A percentile compares a stretch with the other conserved stretches of the same genome.
Evolutionary conservation across 805 yeast genomes (phyloP).

Genomic region (Nadsonia fulvescens): DNA sequence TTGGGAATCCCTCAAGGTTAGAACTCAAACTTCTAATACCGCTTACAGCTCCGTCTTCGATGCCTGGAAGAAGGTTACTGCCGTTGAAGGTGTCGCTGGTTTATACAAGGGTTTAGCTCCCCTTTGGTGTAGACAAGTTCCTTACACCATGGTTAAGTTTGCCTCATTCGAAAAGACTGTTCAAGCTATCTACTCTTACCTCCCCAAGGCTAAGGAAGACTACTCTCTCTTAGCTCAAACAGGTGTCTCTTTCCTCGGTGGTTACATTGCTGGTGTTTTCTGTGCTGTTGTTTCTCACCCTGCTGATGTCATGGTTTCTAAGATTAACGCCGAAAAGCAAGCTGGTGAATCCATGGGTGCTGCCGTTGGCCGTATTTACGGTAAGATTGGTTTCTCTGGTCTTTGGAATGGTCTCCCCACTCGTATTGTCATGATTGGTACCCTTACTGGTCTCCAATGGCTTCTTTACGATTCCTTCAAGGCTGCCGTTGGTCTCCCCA

Average conservation of each 20-base stretch:
- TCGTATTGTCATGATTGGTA: constrained; percentile 93
- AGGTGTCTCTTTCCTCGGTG: constrained; percentile 87
- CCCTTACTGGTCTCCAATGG: constrained; percentile 96
- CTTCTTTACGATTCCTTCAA: constrained; percentile 89
- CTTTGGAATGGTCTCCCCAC: constrained; percentile 91
- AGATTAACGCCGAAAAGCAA: constrained; percentile 58
- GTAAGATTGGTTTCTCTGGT: constrained; percentile 72
- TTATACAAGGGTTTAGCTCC: constrained; percentile 83
- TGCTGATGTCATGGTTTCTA: constrained; percentile 97
- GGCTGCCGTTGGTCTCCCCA: constrained; percentile 86
- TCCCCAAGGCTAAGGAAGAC: constrained; percentile 57
- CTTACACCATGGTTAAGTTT: constrained; percentile 96
- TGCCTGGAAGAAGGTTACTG: constrained; percentile 39
- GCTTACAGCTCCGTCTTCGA: constrained; percentile 46
- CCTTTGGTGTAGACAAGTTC: constrained; percentile 90
- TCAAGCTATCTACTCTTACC: constrained; percentile 49
- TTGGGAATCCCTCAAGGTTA: constrained; percentile 69
- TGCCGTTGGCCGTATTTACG: constrained; percentile 60
- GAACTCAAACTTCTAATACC: constrained; percentile 71
- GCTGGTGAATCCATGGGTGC: constrained; percentile 46
- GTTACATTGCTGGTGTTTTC: constrained; percentile 92
- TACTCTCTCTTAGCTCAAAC: constrained; percentile 68
- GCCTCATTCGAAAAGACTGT: constrained; percentile 89
- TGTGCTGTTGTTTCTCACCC: constrained; percentile 96
- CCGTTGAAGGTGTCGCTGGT: constrained; percentile 44